Evolutionary conservation across 495 filamentous ascomycete species (phyloP).

Genomic region (Penicillium odoratum): DNA sequence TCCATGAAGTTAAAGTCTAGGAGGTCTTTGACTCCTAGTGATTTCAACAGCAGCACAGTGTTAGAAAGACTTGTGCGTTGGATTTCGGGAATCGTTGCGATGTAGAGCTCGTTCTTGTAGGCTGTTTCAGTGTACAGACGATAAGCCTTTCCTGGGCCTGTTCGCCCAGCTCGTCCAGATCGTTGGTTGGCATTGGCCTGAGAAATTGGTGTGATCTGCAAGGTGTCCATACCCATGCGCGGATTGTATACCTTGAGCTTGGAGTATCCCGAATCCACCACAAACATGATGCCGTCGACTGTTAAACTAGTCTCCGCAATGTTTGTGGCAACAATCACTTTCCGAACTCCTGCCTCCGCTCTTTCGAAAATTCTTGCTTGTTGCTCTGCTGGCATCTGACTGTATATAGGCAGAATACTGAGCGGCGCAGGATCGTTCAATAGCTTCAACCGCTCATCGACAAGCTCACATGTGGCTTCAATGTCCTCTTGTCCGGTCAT

Average conservation of each 20-base stretch:
- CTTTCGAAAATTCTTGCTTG: slow-evolving; percentile 97
- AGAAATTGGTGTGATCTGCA: slow-evolving; percentile 97
- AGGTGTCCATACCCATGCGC: slow-evolving; percentile 97
- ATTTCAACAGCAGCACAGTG: slow-evolving; percentile 92
- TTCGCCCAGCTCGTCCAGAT: slow-evolving; percentile 90
- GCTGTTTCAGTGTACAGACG: slow-evolving; percentile 93
- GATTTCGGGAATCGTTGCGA: slow-evolving; percentile 97
- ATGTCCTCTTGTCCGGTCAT: slow-evolving; percentile 99
- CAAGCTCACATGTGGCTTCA: slow-evolving; percentile 89
- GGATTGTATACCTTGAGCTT: slow-evolving; percentile 99
- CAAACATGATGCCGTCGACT: slow-evolving; percentile 99
- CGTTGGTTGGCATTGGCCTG: slow-evolving; percentile 95
- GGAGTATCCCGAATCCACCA: slow-evolving; percentile 93
- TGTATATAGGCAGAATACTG: slow-evolving; percentile 96
- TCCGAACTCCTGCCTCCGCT: slow-evolving; percentile 85
- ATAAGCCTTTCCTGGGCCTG: slow-evolving; percentile 93
- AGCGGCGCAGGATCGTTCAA: slow-evolving; percentile 95
- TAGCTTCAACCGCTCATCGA: slow-evolving; percentile 84
- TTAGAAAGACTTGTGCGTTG: slow-evolving; percentile 95
- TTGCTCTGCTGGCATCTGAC: slow-evolving; percentile 97
- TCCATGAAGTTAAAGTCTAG: slow-evolving; percentile 99
- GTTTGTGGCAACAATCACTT: slow-evolving; percentile 98
- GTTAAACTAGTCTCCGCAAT: slow-evolving; percentile 98
- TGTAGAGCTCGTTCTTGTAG: slow-evolving; percentile 95
- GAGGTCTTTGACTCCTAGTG: slow-evolving; percentile 88